A percentile compares a stretch with the other conserved stretches of the same genome.
Evolutionary conservation across 2,329 filamentous ascomycete genomes (phyloP).

Genomic region (Bretziella fagacearum): DNA sequence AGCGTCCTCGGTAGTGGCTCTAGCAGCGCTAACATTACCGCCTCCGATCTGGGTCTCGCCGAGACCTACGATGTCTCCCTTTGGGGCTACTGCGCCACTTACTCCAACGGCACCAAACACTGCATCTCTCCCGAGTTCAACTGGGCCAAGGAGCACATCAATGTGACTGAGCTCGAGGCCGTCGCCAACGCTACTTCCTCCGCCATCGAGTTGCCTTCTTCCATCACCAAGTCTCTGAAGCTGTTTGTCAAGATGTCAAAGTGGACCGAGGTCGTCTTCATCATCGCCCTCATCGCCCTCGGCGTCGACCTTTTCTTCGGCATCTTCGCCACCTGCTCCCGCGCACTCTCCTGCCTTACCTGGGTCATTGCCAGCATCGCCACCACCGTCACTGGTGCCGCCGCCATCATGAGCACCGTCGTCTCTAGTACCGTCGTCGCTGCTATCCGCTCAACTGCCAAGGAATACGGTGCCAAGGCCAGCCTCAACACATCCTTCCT

Average conservation of each 20-base stretch:
- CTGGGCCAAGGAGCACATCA: slow-evolving; percentile 60
- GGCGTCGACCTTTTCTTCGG: slow-evolving; percentile 58
- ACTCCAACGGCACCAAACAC: slow-evolving; percentile 35
- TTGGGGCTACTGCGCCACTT: slow-evolving; percentile 69
- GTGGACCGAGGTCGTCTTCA: slow-evolving; percentile 72
- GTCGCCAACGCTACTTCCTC: slow-evolving; percentile 31
- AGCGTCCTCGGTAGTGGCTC: slow-evolving; percentile 15
- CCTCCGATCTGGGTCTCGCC: slow-evolving; percentile 42
- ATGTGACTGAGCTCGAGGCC: slow-evolving; percentile 43
- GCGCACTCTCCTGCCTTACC: slow-evolving; percentile 65
- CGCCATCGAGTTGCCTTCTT: slow-evolving; percentile 48
- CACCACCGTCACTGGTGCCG: slow-evolving; percentile 39
- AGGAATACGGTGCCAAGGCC: slow-evolving; percentile 54
- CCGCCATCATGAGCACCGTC: slow-evolving; percentile 57
- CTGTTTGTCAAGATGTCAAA: slow-evolving; percentile 57
- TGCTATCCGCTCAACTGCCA: slow-evolving; percentile 47
- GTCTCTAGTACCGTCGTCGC: slow-evolving; percentile 54
- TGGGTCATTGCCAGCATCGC: slow-evolving; percentile 52
- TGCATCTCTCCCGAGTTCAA: slow-evolving; percentile 58
- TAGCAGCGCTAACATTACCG: slow-evolving; percentile 36
- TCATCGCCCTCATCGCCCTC: slow-evolving; percentile 54
- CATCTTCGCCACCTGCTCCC: slow-evolving; percentile 66
- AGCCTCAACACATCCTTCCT: slow-evolving; percentile 54
- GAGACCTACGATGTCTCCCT: slow-evolving; percentile 69
- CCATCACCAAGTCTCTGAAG: slow-evolving; percentile 49